Evolutionary conservation across 768 basidiomycete species (phyloP).

Genomic region (Rhodotorula toruloides): DNA sequence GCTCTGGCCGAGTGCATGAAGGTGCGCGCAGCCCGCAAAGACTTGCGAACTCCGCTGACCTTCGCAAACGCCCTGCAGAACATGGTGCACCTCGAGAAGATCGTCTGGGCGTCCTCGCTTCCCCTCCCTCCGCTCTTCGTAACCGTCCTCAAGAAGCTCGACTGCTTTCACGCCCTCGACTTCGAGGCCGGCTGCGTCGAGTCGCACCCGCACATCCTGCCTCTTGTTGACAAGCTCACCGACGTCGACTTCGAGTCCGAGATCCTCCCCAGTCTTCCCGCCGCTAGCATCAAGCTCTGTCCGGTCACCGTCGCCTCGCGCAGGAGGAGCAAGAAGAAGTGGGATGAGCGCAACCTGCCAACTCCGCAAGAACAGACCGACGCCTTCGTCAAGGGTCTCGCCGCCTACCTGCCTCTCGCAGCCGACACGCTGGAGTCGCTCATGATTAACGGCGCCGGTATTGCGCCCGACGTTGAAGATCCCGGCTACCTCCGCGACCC

Average conservation of each 20-base stretch:
- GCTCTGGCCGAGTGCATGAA: neutral
- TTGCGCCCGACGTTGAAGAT: too few relatives aligned
- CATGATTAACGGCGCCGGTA: neutral
- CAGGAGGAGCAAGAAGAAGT: neutral
- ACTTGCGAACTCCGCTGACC: neutral
- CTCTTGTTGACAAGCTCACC: neutral
- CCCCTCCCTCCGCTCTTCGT: neutral
- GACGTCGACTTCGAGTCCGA: neutral
- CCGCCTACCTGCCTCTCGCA: neutral
- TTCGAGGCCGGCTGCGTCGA: neutral
- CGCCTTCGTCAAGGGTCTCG: neutral
- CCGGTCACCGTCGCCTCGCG: neutral
- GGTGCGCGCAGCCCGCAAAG: neutral
- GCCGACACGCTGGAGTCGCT: neutral
- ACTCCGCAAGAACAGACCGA: neutral
- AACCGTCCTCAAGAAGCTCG: neutral
- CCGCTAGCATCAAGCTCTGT: neutral
- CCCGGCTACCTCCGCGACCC: too few relatives aligned
- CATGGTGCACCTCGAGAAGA: neutral
- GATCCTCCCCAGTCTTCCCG: neutral
- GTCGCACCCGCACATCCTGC: conserved; percentile 2
- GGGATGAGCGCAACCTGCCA: neutral
- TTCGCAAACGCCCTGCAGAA: neutral
- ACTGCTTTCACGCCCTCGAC: neutral
- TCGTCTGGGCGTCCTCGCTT: neutral